Evolutionary conservation across 148 eudicot genomes (phyloP), one percentile per base, ranked within the genome.

Genomic region (Spergularia bocconei): DNA sequence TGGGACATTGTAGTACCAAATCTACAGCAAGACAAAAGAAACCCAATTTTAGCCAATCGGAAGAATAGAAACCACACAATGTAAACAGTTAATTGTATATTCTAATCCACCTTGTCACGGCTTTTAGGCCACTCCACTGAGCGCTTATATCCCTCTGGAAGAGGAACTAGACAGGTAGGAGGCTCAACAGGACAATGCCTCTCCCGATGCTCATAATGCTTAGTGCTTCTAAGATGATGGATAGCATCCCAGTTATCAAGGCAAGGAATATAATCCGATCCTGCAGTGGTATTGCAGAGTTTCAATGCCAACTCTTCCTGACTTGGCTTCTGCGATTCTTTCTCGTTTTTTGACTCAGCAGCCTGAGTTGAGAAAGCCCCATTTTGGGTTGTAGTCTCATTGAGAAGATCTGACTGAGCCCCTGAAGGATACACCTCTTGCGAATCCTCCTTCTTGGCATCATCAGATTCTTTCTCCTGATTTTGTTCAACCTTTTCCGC

Each of bases 1-100:
- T 51, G 98, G 98, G 74, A 92, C 93, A 81, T 91, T 94, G 77
- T 81, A 80, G 82, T 92, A 94, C 98, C 98, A 94, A 71, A 94
- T 86, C 97, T 94, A 88, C 82, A 82, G 7, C 63, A 80, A 75
- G 23, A 74, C 55, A 63, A 17, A 23, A 53, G 16, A 19, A 11
- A 7, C 71, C 36, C 66, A 44, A 11, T 74, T 67, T 47, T 62
- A 69, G 44, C 53, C 59, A 63, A 73, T 73, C 44, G 8, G 19
- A 4, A 20, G 19, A 16, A 53, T 0, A 1, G 6, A 29, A 52
- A 13, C 64, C 59, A 16, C 23, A 14, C 48, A 73, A 56, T 6
- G 21, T 73, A 9, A 41, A 33, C 21, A 41, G 13, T 36, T 3
- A 12, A 68, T 17, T 11, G 47, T 36, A 25, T 36, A 25, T 6